Conservation (phyloP, 2,329 filamentous ascomycete species). For the Stagonosporopsis rhizophila region DNA sequence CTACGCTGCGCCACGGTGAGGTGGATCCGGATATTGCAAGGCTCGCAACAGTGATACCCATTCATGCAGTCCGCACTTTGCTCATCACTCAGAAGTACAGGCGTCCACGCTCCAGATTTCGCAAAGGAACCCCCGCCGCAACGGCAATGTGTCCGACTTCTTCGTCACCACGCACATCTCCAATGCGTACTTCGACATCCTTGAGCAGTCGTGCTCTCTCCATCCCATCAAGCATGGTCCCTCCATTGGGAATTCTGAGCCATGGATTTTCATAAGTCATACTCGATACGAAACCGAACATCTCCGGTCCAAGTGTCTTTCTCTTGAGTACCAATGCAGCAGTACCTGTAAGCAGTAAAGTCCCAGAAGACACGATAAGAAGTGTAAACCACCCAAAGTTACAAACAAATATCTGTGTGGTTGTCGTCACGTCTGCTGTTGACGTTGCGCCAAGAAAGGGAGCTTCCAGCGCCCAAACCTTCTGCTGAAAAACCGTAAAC, state of each 20-base stretch:
- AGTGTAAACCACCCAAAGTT: constrained; percentile 43
- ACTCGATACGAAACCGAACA: constrained; percentile 47
- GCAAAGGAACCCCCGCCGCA: constrained; percentile 39
- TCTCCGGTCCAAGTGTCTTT: constrained; percentile 40
- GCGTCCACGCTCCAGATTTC: constrained; percentile 37
- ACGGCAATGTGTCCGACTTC: constrained; percentile 48
- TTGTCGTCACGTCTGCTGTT: constrained; percentile 17
- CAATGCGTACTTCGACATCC: constrained; percentile 41
- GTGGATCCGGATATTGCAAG: constrained; percentile 18
- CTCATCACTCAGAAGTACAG: constrained; percentile 32
- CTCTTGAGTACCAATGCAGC: constrained; percentile 34
- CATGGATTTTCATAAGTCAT: constrained; percentile 49
- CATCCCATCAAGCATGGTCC: constrained; percentile 42
- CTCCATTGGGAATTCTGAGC: constrained; percentile 37
- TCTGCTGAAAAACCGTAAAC: not conserved
- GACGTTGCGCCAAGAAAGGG: constrained; percentile 40
- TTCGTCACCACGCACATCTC: constrained; percentile 37
- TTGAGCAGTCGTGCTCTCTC: constrained; percentile 44
- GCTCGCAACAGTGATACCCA: not conserved
- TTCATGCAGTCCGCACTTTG: constrained; percentile 10
- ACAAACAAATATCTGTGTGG: constrained; percentile 35
- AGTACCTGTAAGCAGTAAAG: constrained; percentile 35
- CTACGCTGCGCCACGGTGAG: constrained; percentile 21
- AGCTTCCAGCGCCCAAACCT: no score
- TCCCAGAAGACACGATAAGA: no score